Base-by-base conservation (phyloP, 345 rosid species). In the Microthlaspi erraticum region DNA sequence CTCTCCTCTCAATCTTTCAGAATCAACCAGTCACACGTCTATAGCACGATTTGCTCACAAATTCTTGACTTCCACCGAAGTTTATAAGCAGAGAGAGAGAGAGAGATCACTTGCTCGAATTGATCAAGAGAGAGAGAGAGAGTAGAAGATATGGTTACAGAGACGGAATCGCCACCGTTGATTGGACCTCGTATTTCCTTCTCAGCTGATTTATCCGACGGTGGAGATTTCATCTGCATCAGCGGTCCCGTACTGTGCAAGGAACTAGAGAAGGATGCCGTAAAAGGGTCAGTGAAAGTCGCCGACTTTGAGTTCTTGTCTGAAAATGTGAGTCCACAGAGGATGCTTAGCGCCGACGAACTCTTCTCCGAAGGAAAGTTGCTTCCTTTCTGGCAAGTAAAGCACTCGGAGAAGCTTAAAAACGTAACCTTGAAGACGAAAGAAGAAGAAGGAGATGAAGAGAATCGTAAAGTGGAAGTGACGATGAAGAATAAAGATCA, bases 271-370 rank as follows among this genome's bases (percentile, higher is more conserved):
- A 70, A 71, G 31, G 73, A 74, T 3, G 31, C 16, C 29, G 66
- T 10, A 74, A 68, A 13, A 82, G 75, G 67, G 73, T 77, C 76
- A 45, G 66, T 75, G 18, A 83, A 85, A 72, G 83, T 48, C 68
- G 75, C 87, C 20, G 97, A 91, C 12, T 93, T 93, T 64, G 98
- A 93, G 85, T 93, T 93, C 74, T 86, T 93, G 8, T 87, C 97
- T 6, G 83, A 75, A 75, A 80, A 78, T 44, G 76, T 63, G 52
- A 81, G 80, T 20, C 62, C 67, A 55, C 77, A 83, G 67, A 57
- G 76, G 16, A 91, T 91, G 88, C 63, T 81, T 13, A 84, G 84
- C 1, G 99, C 97, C 0, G 99, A 94, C n/a, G 96, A 93, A 68
- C 98, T 93, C 74, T 88, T 93, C 79, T 87, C 81, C 38, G 96